These are phyloP conservation scores for Cyberlindnera samutprakarnensis DNA, from an alignment of 805 yeast species.

Conservation along the genomic window DNA sequence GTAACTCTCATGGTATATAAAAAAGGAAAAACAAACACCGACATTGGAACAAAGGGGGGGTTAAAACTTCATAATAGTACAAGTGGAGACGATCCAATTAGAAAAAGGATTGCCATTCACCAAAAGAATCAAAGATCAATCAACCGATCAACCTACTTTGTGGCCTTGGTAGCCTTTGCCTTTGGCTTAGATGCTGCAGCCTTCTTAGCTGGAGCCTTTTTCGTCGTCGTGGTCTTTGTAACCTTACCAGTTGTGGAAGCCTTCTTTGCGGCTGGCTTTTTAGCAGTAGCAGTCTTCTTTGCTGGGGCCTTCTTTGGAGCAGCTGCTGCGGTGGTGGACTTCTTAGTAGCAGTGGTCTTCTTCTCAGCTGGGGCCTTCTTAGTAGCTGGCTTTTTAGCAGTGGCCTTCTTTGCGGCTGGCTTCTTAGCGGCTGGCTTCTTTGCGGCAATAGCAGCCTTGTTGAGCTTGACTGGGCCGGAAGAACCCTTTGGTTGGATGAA, in stretches of 20 bases:
- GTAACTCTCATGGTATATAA: too few relatives aligned
- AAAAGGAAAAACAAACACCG: too few relatives aligned
- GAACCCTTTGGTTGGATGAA: constrained; percentile 86
- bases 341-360: constrained; percentile 20
- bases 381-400: constrained; percentile 17
- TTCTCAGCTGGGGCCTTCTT: constrained; percentile 27
- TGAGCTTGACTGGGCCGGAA: constrained; percentile 73
- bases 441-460: constrained; percentile 24
- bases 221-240: constrained; percentile 21
- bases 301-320: constrained; percentile 26
- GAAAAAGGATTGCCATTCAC: too few relatives aligned
- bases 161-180: constrained; percentile 1
- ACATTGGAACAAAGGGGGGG: too few relatives aligned
- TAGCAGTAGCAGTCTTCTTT: constrained; percentile 25
- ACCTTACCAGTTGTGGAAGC: constrained; percentile 24
- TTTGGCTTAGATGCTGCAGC: constrained; percentile 1
- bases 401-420: constrained; percentile 25
- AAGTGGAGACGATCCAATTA: too few relatives aligned
- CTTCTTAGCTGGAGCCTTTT: constrained; percentile 19
- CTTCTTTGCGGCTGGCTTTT: constrained; percentile 24
- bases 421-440: constrained; percentile 26
- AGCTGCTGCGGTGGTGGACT: too few relatives aligned
- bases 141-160: too few relatives aligned
- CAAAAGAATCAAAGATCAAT: too few relatives aligned
- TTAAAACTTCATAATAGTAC: too few relatives aligned